Evolutionary conservation across 805 yeast species (phyloP).

Genomic region (Starmerella bombicola): DNA sequence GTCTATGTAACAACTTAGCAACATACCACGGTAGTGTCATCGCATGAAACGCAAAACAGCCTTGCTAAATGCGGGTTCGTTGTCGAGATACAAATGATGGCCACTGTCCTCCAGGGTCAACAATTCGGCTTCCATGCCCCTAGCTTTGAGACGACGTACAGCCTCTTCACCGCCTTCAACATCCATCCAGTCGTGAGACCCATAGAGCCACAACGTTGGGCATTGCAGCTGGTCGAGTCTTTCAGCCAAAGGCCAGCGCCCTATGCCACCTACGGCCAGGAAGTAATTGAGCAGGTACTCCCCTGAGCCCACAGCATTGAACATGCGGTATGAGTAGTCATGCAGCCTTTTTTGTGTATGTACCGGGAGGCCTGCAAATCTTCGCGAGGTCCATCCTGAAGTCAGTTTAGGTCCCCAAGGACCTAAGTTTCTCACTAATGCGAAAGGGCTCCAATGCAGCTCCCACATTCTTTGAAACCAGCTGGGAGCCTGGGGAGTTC

Average conservation of each 20-base stretch:
- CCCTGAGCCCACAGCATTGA: constrained; percentile 81
- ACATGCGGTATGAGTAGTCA: constrained; percentile 67
- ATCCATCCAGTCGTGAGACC: constrained; percentile 64
- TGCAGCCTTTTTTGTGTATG: constrained; percentile 49
- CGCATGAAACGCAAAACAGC: constrained; percentile 38
- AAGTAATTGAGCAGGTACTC: constrained; percentile 80
- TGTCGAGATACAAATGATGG: constrained; percentile 63
- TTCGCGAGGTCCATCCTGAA: constrained; percentile 76
- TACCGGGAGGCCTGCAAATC: constrained; percentile 49
- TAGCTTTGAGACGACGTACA: constrained; percentile 20
- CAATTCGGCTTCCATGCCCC: constrained; percentile 25
- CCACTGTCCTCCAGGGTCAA: constrained; percentile 44
- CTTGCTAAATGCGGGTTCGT: constrained; percentile 41
- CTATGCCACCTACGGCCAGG: constrained; percentile 83
- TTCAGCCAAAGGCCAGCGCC: constrained; percentile 55
- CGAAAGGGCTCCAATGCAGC: constrained; percentile 72
- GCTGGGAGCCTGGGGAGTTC: constrained; percentile 24
- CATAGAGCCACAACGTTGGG: constrained; percentile 73
- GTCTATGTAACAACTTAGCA: too few relatives aligned
- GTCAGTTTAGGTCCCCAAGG: constrained; percentile 75
- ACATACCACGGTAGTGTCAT: too few relatives aligned
- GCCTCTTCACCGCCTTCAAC: constrained; percentile 32
- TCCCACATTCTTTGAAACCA: constrained; percentile 84
- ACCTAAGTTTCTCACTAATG: constrained; percentile 63
- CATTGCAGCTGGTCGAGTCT: constrained; percentile 40